Base-by-base conservation (phyloP, 306 rosid species). In the Macrotyloma uniflorum region DNA sequence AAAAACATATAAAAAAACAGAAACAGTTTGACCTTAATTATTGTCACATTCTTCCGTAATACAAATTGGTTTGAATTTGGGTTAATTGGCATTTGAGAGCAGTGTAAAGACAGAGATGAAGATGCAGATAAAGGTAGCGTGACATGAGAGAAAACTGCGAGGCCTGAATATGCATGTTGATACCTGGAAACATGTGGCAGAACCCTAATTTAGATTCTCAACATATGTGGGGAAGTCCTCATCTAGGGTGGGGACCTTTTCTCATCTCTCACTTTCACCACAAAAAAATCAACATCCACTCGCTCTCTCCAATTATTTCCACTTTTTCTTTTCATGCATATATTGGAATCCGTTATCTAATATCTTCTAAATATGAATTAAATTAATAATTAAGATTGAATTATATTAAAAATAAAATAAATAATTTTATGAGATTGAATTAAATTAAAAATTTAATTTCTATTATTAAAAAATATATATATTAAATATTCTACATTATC, bases 191-290 rank as follows among this genome's bases (percentile, higher is more conserved):
- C 76, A 75, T 24, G 85, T 68, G 77, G 22, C 46, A 51, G 14
- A 30, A 15, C 55, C 50, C 22, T 4, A 13, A 16, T 43, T 73
- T 22, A 46, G 85, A 81, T 40, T 75, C 80, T 62, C 30, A 69
- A 50, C 12, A 8, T 42, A 40, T 69, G 61, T 40, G 72, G 82
- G 78, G 73, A 75, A 82, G 81, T 82, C 35, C 24, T 75, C 45
- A 69, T 61, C 78, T 69, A 49, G 85, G 67, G 81, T 38, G 38
- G 80, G 76, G 85, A 2, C 78, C 57, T 70, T 79, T 61, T 47
- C 19, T 5, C 64, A 23, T 59, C 26, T 20, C 46, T 58, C 2
- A 57, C 36, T 33, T 61, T 47, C 3, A 70, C 18, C 0, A 33
- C 2, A 72, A 72, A 51, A 18, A 62, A 42, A 5, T 50, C n/a